phyloP scores from a whole-genome alignment of 768 basidiomycete species.

The Cubamyces lactineus region DNA sequence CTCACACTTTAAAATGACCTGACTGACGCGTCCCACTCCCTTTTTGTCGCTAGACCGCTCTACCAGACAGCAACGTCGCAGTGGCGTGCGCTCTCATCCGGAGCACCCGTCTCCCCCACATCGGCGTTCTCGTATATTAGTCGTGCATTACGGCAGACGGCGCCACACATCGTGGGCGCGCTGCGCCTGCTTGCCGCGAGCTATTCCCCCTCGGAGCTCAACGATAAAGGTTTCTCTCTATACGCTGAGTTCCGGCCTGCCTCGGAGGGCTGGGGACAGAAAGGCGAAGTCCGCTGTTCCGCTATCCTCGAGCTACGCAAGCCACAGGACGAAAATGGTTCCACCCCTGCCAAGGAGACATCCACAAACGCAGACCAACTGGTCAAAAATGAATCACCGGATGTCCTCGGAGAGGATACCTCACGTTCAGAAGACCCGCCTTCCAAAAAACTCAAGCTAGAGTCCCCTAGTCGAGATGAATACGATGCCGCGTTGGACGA shows the following conservation, averaged over 20 bases:
- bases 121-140: conserved; percentile 86
- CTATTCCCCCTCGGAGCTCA: conserved; percentile 60
- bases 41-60: conserved; percentile 59
- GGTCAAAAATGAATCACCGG: conserved; percentile 23
- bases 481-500: conserved; percentile 55
- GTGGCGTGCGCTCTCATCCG: conserved; percentile 84
- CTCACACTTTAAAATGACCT: not conserved
- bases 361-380: conserved; percentile 13
- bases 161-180: conserved; percentile 77
- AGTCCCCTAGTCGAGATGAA: conserved; percentile 44
- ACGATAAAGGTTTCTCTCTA: conserved; percentile 69
- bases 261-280: conserved; percentile 83
- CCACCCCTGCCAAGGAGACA: not conserved
- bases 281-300: conserved; percentile 71
- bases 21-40: conserved; percentile 5
- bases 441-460: conserved; percentile 42
- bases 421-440: conserved; percentile 33
- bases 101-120: conserved; percentile 68
- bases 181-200: conserved; percentile 68
- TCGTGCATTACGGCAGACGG: conserved; percentile 77
- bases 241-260: conserved; percentile 89
- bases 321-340: conserved; percentile 13
- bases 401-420: conserved; percentile 21
- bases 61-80: conserved; percentile 65
- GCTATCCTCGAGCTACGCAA: conserved; percentile 64